These are phyloP conservation scores for Dispira parvispora DNA, from an alignment of 192 early-diverging fungal species.

Conservation along the genomic window DNA sequence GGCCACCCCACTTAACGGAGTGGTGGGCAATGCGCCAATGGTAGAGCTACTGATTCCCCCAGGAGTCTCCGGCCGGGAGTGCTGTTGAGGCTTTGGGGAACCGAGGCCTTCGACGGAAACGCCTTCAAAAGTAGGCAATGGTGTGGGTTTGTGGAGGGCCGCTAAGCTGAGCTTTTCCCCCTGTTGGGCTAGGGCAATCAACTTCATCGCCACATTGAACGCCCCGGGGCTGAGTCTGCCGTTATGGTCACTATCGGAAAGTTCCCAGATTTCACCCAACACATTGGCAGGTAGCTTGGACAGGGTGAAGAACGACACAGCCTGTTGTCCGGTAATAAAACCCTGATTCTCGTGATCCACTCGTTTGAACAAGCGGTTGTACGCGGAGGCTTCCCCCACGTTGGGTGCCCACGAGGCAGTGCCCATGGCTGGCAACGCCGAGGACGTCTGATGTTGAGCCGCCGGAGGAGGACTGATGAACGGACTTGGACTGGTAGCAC, in stretches of 20 bases:
- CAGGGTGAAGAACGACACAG: conserved; percentile 56
- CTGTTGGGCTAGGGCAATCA: conserved; percentile 74
- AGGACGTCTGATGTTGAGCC: not conserved
- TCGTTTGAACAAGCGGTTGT: conserved; percentile 37
- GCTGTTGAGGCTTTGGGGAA: not conserved
- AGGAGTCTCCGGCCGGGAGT: not conserved
- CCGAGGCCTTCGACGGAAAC: conserved; percentile 17
- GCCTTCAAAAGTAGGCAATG: conserved; percentile 42
- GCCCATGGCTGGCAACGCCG: not conserved
- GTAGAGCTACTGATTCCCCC: too few species aligned
- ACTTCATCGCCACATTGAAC: conserved; percentile 70
- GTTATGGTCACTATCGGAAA: conserved; percentile 57
- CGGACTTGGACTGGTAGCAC: too few species aligned
- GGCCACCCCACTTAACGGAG: not conserved
- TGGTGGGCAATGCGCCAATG: not conserved
- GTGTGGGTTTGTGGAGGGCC: conserved; percentile 22
- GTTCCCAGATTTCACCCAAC: conserved; percentile 71
- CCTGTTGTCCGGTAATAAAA: conserved; percentile 44
- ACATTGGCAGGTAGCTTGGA: conserved; percentile 41
- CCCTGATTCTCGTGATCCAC: conserved; percentile 46
- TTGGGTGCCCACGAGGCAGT: conserved; percentile 27
- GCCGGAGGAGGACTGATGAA: not conserved
- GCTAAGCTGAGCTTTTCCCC: conserved; percentile 39
- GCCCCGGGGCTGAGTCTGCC: conserved; percentile 53
- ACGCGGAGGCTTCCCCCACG: conserved; percentile 40